A percentile compares a stretch with the other conserved stretches of the same genome.
phyloP scores from a whole-genome alignment of 805 yeast genomes.

The Metschnikowia picachoensis region DNA sequence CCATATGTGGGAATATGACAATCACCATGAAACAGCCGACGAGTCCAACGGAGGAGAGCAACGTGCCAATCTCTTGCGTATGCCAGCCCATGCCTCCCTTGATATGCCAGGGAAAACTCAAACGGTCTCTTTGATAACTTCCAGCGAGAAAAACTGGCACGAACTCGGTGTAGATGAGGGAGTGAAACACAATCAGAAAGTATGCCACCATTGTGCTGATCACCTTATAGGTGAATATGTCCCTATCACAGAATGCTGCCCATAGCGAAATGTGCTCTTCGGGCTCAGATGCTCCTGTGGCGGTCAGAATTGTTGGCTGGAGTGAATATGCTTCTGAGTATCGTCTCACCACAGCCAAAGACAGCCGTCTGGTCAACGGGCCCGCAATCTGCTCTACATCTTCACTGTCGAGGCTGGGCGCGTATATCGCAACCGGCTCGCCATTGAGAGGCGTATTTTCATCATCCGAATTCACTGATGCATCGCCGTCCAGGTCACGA shows the following conservation, averaged over 20 bases:
- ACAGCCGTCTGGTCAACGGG: slow-evolving; percentile 8
- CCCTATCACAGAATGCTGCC: slow-evolving; percentile 18
- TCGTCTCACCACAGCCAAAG: slow-evolving; percentile 17
- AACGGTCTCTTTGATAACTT: slow-evolving; percentile 19
- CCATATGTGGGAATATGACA: slow-evolving; percentile 49
- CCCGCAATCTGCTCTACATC: slow-evolving; percentile 3
- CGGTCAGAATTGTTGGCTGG: slow-evolving; percentile 15
- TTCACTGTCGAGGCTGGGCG: slow-evolving; percentile 1
- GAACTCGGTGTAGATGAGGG: slow-evolving; percentile 49
- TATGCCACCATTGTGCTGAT: slow-evolving; percentile 31
- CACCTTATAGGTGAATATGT: slow-evolving; percentile 29
- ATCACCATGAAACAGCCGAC: slow-evolving; percentile 48
- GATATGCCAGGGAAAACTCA: slow-evolving; percentile 46
- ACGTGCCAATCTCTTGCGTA: slow-evolving; percentile 45
- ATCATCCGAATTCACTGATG: slow-evolving; percentile 1
- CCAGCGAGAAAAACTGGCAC: slow-evolving; percentile 52
- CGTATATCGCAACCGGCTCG: slow-evolving; percentile 7
- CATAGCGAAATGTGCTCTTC: slow-evolving; percentile 12
- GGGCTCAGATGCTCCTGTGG: slow-evolving; percentile 5
- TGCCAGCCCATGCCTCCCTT: slow-evolving; percentile 51
- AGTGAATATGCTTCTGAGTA: slow-evolving; percentile 16
- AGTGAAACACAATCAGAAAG: slow-evolving; percentile 45
- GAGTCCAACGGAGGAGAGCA: slow-evolving; percentile 51
- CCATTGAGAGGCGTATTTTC: slow-evolving; percentile 8
- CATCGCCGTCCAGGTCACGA: slow-evolving; percentile 2